phyloP scores from a whole-genome alignment of 2,329 filamentous ascomycete genomes.

The Ceratocystis papillata region DNA sequence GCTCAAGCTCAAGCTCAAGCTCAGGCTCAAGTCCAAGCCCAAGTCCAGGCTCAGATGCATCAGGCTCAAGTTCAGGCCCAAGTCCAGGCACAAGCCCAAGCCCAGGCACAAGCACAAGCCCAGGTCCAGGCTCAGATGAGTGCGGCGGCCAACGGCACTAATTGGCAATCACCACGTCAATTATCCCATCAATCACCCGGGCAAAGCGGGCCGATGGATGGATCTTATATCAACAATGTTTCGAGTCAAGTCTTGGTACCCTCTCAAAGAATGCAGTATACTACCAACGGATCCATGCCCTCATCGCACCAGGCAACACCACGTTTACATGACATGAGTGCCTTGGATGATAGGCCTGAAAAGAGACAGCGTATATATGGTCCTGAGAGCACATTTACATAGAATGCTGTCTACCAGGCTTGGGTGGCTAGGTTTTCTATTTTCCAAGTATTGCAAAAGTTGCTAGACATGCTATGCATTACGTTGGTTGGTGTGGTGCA shows the following conservation, averaged over 20 bases:
- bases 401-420: background rate
- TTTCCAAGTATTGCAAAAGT: no score
- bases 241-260: constrained; percentile 15
- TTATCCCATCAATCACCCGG: constrained; percentile 16
- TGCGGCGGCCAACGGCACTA: constrained; percentile 1
- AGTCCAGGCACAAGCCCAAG: constrained; percentile 1
- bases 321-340: constrained; percentile 11
- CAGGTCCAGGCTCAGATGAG: constrained; percentile 19
- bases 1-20: constrained; percentile 3
- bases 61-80: constrained; percentile 13
- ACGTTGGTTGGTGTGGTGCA: no score
- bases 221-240: constrained; percentile 9
- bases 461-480: no score
- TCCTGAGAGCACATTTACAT: constrained; percentile 19
- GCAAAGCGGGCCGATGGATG: constrained; percentile 12
- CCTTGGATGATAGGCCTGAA: constrained; percentile 21
- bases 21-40: constrained; percentile 14
- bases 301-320: constrained; percentile 4
- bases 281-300: constrained; percentile 1
- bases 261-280: constrained; percentile 19
- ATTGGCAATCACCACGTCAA: constrained; percentile 18
- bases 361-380: constrained; percentile 22
- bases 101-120: constrained; percentile 13
- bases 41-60: background rate
- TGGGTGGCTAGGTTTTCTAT: background rate